A percentile compares a stretch with the other conserved stretches of the same genome.
These are phyloP conservation scores for Pythium phragmitis DNA, from an alignment of 352 stramenopile species.

Conservation along the genomic window DNA sequence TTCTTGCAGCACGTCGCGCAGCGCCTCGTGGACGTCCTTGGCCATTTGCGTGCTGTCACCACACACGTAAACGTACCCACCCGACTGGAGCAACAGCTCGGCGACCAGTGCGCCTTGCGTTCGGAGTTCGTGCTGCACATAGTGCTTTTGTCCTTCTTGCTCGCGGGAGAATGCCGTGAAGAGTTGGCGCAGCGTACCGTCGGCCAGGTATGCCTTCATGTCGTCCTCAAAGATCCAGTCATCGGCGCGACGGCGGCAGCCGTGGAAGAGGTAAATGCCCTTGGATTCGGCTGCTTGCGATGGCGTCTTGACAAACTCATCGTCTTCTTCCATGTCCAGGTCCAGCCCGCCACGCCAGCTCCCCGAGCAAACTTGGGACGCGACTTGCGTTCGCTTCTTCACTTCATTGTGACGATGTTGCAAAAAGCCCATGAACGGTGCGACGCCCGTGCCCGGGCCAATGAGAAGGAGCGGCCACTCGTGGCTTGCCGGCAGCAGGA, in stretches of 20 bases:
- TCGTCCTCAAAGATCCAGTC: conserved; percentile 93
- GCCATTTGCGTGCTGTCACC: conserved; percentile 95
- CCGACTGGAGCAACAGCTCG: conserved; percentile 71
- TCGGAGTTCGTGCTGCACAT: conserved; percentile 90
- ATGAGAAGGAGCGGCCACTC: conserved; percentile 92
- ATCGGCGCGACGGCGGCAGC: conserved; percentile 83
- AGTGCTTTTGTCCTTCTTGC: conserved; percentile 82
- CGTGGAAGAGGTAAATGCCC: conserved; percentile 93
- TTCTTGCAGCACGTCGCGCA: conserved; percentile 78
- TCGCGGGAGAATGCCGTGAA: conserved; percentile 93
- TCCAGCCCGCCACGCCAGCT: conserved; percentile 76
- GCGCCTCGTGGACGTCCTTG: conserved; percentile 90
- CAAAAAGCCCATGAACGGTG: conserved; percentile 96
- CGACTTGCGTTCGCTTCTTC: conserved; percentile 14
- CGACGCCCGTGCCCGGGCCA: conserved; percentile 94
- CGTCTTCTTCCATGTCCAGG: conserved; percentile 45
- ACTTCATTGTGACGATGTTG: conserved; percentile 74
- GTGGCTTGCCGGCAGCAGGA: conserved; percentile 82
- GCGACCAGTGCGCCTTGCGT: conserved; percentile 60
- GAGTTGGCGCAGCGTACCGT: conserved; percentile 79
- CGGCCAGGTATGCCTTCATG: conserved; percentile 70
- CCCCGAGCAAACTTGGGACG: conserved; percentile 51
- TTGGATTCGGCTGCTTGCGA: conserved; percentile 36
- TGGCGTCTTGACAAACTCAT: conserved; percentile 31
- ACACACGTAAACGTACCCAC: conserved; percentile 93